These are phyloP conservation scores for Nicotiana sylvestris DNA, from an alignment of 257 asterid genomes.

Conservation along the genomic window DNA sequence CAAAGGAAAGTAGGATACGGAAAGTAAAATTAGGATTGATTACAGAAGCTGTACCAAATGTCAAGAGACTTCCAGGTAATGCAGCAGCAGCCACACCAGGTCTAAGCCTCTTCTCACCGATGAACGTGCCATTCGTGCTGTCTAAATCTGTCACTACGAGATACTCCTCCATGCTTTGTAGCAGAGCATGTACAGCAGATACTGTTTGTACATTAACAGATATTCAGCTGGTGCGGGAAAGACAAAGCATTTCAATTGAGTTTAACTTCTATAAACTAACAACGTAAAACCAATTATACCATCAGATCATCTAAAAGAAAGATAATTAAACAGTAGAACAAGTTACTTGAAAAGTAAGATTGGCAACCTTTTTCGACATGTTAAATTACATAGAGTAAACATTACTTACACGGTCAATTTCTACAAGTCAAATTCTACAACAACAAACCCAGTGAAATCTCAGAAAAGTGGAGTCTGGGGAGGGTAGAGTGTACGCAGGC, in stretches of 20 bases:
- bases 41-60: slow-evolving; percentile 53
- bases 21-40: slow-evolving; percentile 3
- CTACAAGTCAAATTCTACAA: too few relatives aligned
- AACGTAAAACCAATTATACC: neutral
- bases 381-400: neutral
- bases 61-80: slow-evolving; percentile 61
- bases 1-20: neutral
- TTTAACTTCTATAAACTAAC: neutral
- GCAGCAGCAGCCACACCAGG: slow-evolving; percentile 74
- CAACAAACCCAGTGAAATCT: too few relatives aligned
- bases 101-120: slow-evolving; percentile 58
- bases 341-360: neutral
- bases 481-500: too few relatives aligned
- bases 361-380: neutral
- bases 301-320: neutral
- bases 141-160: slow-evolving; percentile 77
- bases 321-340: neutral
- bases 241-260: neutral
- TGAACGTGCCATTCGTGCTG: slow-evolving; percentile 90
- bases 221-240: neutral
- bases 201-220: slow-evolving; percentile 33
- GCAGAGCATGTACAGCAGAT: slow-evolving; percentile 72
- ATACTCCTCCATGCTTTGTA: slow-evolving; percentile 56
- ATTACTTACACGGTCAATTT: neutral
- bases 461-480: too few relatives aligned